Evolutionary conservation across 192 early-diverging fungal species (phyloP).

Genomic region (Backusella westeae): DNA sequence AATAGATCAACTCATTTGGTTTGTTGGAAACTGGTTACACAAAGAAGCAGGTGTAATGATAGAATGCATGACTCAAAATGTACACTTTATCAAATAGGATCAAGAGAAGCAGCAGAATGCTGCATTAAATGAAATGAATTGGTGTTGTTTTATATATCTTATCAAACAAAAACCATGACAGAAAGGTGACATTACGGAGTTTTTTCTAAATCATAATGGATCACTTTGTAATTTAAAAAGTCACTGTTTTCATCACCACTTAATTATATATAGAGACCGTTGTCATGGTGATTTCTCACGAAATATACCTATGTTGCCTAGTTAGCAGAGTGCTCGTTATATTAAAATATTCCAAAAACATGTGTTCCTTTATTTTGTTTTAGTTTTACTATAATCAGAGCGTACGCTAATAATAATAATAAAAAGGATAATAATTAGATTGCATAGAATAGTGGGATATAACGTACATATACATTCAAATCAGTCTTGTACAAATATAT

Average conservation of each 20-base stretch:
- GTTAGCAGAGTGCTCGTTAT: not conserved
- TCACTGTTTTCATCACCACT: not conserved
- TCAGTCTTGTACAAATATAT: not conserved
- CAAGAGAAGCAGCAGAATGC: not conserved
- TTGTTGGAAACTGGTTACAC: not conserved
- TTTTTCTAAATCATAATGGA: not conserved
- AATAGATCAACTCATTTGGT: not conserved
- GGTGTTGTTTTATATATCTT: too few species aligned
- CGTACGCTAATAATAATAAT: too few species aligned
- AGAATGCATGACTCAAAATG: not conserved
- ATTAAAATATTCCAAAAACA: too few species aligned
- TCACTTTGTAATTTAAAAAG: not conserved
- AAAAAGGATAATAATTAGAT: too few species aligned
- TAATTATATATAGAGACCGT: not conserved
- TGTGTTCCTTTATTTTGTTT: too few species aligned
- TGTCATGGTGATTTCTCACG: not conserved
- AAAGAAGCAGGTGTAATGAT: not conserved
- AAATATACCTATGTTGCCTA: not conserved
- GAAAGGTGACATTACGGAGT: not conserved
- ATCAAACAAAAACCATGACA: not conserved
- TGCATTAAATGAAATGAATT: not conserved
- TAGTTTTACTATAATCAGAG: too few species aligned
- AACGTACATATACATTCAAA: not conserved
- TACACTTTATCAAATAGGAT: not conserved
- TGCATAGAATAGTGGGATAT: not conserved